Conservation (phyloP, 1,284 basidiomycete species). For the Pyrrhoderma noxium region DNA sequence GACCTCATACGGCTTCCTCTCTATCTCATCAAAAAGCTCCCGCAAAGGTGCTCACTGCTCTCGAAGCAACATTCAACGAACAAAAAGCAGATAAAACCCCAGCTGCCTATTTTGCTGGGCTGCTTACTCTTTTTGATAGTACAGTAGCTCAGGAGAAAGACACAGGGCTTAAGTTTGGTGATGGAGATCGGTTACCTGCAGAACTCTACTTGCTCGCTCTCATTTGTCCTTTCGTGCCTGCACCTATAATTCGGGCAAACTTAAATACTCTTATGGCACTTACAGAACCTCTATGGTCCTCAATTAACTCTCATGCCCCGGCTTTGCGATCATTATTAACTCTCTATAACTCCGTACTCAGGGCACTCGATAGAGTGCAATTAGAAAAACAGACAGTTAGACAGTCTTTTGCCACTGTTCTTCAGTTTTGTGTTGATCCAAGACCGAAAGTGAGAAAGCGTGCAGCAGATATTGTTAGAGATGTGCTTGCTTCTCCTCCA, state of each 20-base stretch:
- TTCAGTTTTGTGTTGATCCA: slow-evolving; percentile 80
- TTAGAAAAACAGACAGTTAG: slow-evolving; percentile 64
- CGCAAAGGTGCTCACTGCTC: slow-evolving; percentile 80
- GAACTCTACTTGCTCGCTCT: slow-evolving; percentile 86
- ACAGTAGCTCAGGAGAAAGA: slow-evolving; percentile 52
- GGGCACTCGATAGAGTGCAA: slow-evolving; percentile 62
- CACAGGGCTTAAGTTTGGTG: slow-evolving; percentile 39
- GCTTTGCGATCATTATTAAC: slow-evolving; percentile 68
- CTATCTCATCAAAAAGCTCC: slow-evolving; percentile 87
- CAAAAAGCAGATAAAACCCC: slow-evolving; percentile 64
- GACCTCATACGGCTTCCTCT: slow-evolving; percentile 78
- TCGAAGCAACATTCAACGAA: slow-evolving; percentile 84
- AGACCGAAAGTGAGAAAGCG: slow-evolving; percentile 92
- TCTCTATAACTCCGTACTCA: slow-evolving; percentile 64
- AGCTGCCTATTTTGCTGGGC: slow-evolving; percentile 85
- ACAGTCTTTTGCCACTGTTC: slow-evolving; percentile 69
- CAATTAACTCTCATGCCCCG: slow-evolving; percentile 56
- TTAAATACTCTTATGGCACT: slow-evolving; percentile 58
- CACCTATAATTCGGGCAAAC: slow-evolving; percentile 65
- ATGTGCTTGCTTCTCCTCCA: slow-evolving; percentile 69
- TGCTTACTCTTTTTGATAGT: slow-evolving; percentile 75
- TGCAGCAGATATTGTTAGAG: slow-evolving; percentile 80
- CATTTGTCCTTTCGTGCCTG: slow-evolving; percentile 52
- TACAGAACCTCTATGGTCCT: slow-evolving; percentile 72
- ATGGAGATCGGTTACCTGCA: slow-evolving; percentile 81